Conservation (phyloP, 768 basidiomycete species). For the Boletus rex-veris region DNA sequence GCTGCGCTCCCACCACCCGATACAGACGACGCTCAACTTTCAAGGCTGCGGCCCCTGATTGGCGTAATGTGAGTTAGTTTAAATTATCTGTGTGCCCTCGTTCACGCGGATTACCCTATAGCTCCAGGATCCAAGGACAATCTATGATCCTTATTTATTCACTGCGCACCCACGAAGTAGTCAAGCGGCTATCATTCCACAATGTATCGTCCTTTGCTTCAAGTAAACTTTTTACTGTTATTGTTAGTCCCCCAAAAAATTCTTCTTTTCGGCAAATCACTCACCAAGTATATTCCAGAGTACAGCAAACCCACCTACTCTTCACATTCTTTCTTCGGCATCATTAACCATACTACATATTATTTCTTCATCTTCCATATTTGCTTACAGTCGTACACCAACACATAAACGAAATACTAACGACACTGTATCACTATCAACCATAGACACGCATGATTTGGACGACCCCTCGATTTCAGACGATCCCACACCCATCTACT, state of each 20-base stretch:
- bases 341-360: conserved; percentile 40
- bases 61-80: conserved; percentile 31
- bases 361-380: conserved; percentile 37
- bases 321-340: conserved; percentile 54
- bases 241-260: conserved; percentile 32
- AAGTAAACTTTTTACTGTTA: conserved; percentile 8
- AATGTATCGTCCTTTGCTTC: conserved; percentile 19
- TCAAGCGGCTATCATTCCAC: conserved; percentile 7
- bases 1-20: too few species aligned
- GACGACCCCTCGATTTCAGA: conserved; percentile 14
- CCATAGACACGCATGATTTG: conserved; percentile 21
- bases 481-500: conserved; percentile 44
- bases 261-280: neutral
- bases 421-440: conserved; percentile 39
- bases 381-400: conserved; percentile 10
- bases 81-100: neutral
- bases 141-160: too few species aligned
- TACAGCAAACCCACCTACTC: conserved; percentile 36
- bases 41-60: conserved; percentile 16
- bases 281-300: conserved; percentile 38
- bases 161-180: neutral
- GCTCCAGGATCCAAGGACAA: too few species aligned
- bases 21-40: neutral
- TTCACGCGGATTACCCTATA: conserved; percentile 7
- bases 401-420: conserved; percentile 33